Conservation (phyloP, 2,329 filamentous ascomycete genomes). For the Colletotrichum endophyticum region DNA sequence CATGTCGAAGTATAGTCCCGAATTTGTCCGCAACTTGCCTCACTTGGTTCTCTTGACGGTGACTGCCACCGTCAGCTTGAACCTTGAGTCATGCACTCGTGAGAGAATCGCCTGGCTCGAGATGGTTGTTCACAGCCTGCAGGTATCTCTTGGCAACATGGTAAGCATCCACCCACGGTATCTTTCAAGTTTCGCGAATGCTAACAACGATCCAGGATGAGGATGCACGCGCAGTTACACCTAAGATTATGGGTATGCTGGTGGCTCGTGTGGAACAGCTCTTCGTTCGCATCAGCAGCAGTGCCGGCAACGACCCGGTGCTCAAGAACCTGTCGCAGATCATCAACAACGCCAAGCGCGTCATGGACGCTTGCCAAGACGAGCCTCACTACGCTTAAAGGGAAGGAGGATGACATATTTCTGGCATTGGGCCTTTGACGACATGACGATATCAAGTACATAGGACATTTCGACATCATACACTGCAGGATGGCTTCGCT, state of each 20-base stretch:
- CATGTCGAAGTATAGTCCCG: constrained; percentile 54
- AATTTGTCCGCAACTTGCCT: constrained; percentile 61
- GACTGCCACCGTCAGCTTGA: constrained; percentile 66
- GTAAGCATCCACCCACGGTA: constrained; percentile 41
- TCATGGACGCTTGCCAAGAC: constrained; percentile 27
- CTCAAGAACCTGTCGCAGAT: constrained; percentile 53
- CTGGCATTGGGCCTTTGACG: constrained; percentile 4
- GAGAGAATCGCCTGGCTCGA: constrained; percentile 67
- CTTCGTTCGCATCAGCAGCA: constrained; percentile 53
- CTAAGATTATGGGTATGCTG: constrained; percentile 61
- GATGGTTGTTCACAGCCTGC: constrained; percentile 60
- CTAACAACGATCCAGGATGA: constrained; percentile 49
- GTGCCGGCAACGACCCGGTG: constrained; percentile 50
- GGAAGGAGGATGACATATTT: not conserved
- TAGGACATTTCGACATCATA: constrained; percentile 21
- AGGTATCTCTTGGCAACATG: constrained; percentile 50
- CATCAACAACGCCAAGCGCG: constrained; percentile 37
- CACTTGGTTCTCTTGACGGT: constrained; percentile 68
- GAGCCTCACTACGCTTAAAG: constrained; percentile 18
- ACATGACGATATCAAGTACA: constrained; percentile 23
- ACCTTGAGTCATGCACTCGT: constrained; percentile 58
- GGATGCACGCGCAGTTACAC: constrained; percentile 59
- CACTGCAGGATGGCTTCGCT: not conserved
- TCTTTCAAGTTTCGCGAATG: not conserved
- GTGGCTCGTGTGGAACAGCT: constrained; percentile 57